These are phyloP conservation scores for Geotrichum restrictum DNA, from an alignment of 1,139 yeast genomes.

Conservation along the genomic window DNA sequence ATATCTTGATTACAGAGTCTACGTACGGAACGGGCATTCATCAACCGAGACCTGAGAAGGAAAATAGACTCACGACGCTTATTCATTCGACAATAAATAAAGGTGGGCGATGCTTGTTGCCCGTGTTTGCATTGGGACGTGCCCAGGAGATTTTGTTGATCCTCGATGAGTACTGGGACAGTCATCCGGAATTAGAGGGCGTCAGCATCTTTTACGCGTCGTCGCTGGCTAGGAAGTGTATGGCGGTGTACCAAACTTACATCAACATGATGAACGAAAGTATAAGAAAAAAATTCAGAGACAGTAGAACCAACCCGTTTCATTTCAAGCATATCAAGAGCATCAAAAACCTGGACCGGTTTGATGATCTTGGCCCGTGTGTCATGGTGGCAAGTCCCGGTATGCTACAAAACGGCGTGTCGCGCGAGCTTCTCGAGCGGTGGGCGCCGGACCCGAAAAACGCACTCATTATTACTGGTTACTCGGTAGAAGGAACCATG, in stretches of 20 bases:
- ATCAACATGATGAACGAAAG: slow-evolving; percentile 95
- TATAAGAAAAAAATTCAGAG: slow-evolving; percentile 73
- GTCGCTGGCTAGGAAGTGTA: slow-evolving; percentile 87
- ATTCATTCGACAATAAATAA: slow-evolving; percentile 79
- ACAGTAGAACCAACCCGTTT: slow-evolving; percentile 77
- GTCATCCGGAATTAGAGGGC: slow-evolving; percentile 75
- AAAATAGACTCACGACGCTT: slow-evolving; percentile 68
- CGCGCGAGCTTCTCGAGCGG: slow-evolving; percentile 81
- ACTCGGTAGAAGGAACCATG: slow-evolving; percentile 97
- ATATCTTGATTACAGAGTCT: slow-evolving; percentile 86
- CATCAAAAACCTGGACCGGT: slow-evolving; percentile 71
- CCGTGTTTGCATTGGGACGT: slow-evolving; percentile 94
- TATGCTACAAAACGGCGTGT: slow-evolving; percentile 93
- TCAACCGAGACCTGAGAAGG: slow-evolving; percentile 84
- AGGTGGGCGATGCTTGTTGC: slow-evolving; percentile 90
- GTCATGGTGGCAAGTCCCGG: slow-evolving; percentile 97
- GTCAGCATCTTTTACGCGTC: slow-evolving; percentile 89
- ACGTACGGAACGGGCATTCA: slow-evolving; percentile 98
- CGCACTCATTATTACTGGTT: slow-evolving; percentile 85
- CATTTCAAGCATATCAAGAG: slow-evolving; percentile 82
- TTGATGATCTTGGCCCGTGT: slow-evolving; percentile 92
- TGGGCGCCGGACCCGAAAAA: slow-evolving; percentile 98
- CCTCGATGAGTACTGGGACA: slow-evolving; percentile 90
- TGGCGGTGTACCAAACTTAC: slow-evolving; percentile 96
- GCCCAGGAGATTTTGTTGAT: slow-evolving; percentile 90